Conservation (phyloP, 1,284 basidiomycete genomes). For the Paramarasmius palmivorus region DNA sequence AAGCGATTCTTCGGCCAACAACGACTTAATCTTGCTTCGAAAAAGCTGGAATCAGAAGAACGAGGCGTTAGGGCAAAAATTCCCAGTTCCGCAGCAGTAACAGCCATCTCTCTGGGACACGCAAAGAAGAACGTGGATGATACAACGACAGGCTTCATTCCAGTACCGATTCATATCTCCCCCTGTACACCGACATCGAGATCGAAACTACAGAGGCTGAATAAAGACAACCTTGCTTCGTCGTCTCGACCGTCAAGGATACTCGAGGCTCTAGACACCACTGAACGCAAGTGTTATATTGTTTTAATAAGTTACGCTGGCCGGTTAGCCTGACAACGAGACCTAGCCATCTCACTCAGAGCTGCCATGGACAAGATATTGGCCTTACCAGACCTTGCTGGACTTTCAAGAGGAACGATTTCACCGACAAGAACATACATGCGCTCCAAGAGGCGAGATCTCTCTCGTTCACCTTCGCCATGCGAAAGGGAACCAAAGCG, state of each 20-base stretch:
- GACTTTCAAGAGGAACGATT: constrained; percentile 26
- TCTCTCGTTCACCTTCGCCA: constrained; percentile 1
- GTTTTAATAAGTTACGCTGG: constrained; percentile 5
- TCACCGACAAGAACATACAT: background rate
- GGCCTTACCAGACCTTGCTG: constrained; percentile 45
- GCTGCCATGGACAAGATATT: constrained; percentile 43
- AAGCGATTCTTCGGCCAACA: constrained; percentile 57
- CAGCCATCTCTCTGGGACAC: constrained; percentile 33
- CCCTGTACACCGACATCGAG: constrained; percentile 24
- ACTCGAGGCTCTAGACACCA: constrained; percentile 36
- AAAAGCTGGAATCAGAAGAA: constrained; percentile 19
- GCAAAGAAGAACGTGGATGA: constrained; percentile 21
- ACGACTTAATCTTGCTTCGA: constrained; percentile 50
- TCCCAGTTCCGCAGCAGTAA: background rate
- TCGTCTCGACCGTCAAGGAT: constrained; percentile 29
- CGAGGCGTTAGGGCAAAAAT: background rate
- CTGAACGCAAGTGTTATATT: constrained; percentile 32
- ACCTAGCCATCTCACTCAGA: constrained; percentile 37
- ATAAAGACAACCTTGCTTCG: constrained; percentile 15
- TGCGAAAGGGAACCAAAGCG: background rate
- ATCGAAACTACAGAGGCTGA: constrained; percentile 7
- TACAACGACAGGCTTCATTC: constrained; percentile 21
- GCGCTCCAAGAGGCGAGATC: background rate
- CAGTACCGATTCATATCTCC: constrained; percentile 25
- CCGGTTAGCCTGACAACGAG: constrained; percentile 2